Base-by-base conservation (phyloP, 2,329 filamentous ascomycete species). In the Balansia obtecta region DNA sequence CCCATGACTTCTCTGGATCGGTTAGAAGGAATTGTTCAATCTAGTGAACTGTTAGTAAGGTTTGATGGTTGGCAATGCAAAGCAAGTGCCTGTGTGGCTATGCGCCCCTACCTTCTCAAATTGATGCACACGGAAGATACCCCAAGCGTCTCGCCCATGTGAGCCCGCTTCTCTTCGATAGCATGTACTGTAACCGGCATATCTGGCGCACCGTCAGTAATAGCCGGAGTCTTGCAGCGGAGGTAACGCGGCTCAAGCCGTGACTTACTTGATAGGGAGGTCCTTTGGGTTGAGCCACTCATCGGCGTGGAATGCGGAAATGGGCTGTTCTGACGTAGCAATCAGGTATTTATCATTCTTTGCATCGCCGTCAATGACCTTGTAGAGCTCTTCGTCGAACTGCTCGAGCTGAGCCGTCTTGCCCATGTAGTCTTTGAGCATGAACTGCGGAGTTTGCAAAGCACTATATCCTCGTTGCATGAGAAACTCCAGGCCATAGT, bases 381-480 rank as follows among this genome's bases (percentile, higher is more conserved):
- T 97, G 77, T 98, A 98, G 48, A 98, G 74, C 68, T 97, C 91
- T 67, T 97, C 93, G 63, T 98, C 93, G 62, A 98, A 98, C 62
- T 96, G 87, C 58, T 93, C 89, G 27, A 98, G 81, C 70, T 98
- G 93, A 2, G 93, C 93, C 0, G 93, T 98, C 76, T 97, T 97
- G 53, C 86, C 90, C 93, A 98, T 98, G 66, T 88, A 85, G 47
- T 95, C 87, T 68, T 87, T 86, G 55, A 91, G 79, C 87, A 97
- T 95, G 74, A 98, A 94, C 63, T 88, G 89, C 1, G 90, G 90
- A 1, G 91, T 85, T 63, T 93, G 87, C 57, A 91, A 81, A 8
- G 87, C 83, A 32, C 78, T 88, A 69, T 89, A 95, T 51, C 86
- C 89, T 67, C 84, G 86, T 60, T 79, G 75, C 67, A 80, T 80